Percentiles rank a stretch among this genome's conserved stretches.
Conservation (phyloP, 441 rosid species). For the Melastoma candidum region DNA sequence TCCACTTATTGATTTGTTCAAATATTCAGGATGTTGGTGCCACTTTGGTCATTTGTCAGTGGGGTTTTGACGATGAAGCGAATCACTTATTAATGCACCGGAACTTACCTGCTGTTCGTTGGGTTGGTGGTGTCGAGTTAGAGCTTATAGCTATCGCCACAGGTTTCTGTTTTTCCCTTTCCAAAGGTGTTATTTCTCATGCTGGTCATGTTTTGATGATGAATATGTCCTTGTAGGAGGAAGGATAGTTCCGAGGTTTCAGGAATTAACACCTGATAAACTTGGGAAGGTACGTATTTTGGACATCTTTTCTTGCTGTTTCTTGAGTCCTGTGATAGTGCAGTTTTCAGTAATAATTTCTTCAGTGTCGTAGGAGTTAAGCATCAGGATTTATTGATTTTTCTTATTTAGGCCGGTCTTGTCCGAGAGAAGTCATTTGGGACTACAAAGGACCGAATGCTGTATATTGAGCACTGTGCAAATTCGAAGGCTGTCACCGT, state of each 20-base stretch:
- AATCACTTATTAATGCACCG: slow-evolving; percentile 94
- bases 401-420: slow-evolving; percentile 66
- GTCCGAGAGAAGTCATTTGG: slow-evolving; percentile 96
- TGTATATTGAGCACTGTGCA: slow-evolving; percentile 92
- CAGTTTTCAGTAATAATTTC: too few relatives aligned
- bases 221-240: slow-evolving; percentile 49
- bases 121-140: slow-evolving; percentile 99
- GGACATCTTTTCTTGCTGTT: not conserved
- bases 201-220: not conserved
- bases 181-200: not conserved
- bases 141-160: slow-evolving; percentile 97
- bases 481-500: slow-evolving; percentile 96
- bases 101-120: slow-evolving; percentile 95
- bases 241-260: slow-evolving; percentile 96
- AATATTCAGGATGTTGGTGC: slow-evolving; percentile 90
- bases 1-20: slow-evolving; percentile 6
- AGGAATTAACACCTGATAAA: slow-evolving; percentile 93
- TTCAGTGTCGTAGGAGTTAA: too few relatives aligned
- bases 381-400: too few relatives aligned
- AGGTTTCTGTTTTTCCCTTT: slow-evolving; percentile 30
- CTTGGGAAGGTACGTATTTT: slow-evolving; percentile 57
- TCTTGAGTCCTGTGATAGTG: not conserved
- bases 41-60: slow-evolving; percentile 93
- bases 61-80: slow-evolving; percentile 99
- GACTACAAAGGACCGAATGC: slow-evolving; percentile 92